A percentile compares a stretch with the other conserved stretches of the same genome.
Evolutionary conservation across 225 moss, liverwort and hornwort genomes (phyloP).

Genomic region (Lunularia cruciata): DNA sequence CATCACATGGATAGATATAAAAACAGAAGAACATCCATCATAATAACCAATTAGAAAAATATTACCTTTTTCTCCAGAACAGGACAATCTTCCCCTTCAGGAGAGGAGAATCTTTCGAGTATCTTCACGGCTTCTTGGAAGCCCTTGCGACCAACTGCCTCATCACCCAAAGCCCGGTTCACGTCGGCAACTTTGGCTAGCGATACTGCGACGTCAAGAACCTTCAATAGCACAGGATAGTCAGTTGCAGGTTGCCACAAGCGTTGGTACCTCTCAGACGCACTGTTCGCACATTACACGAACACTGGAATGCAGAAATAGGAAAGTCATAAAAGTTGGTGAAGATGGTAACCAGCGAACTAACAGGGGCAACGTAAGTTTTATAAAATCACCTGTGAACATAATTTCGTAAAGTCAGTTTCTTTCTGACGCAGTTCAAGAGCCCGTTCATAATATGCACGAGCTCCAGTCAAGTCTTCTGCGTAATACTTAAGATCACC

Average conservation of each 20-base stretch:
- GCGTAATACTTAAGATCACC: conserved; percentile 96
- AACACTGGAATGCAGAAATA: no score
- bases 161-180: conserved; percentile 75
- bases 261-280: no score
- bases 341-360: no score
- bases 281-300: no score
- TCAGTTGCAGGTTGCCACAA: background rate
- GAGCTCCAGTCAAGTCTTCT: conserved; percentile 73
- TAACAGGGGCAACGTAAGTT: background rate
- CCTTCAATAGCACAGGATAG: conserved; percentile 38
- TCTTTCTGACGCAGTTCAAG: conserved; percentile 68
- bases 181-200: conserved; percentile 97
- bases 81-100: conserved; percentile 35
- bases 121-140: conserved; percentile 91
- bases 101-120: conserved; percentile 58
- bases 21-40: background rate
- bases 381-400: conserved; percentile 47
- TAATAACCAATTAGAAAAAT: background rate
- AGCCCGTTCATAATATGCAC: conserved; percentile 68
- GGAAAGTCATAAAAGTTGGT: no score
- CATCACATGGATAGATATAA: background rate
- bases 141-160: conserved; percentile 64
- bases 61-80: conserved; percentile 74
- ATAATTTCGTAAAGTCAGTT: conserved; percentile 70
- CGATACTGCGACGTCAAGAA: conserved; percentile 89